A percentile compares a stretch with the other conserved stretches of the same genome.
These are phyloP conservation scores for Microcyclospora tardicrescens DNA, from an alignment of 2,329 filamentous ascomycete genomes.

Conservation along the genomic window DNA sequence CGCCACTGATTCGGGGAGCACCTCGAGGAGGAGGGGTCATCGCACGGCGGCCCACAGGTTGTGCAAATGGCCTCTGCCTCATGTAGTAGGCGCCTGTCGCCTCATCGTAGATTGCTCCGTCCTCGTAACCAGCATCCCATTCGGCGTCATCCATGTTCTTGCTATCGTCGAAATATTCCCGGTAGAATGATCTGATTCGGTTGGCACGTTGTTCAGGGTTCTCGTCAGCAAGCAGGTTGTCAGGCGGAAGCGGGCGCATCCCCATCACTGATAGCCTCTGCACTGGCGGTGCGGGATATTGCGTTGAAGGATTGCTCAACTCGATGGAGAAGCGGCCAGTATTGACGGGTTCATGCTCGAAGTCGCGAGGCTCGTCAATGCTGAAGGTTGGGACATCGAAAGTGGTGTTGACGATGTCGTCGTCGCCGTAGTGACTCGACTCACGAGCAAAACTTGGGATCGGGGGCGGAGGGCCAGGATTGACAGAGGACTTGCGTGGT, in stretches of 20 bases:
- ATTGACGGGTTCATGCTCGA: slow-evolving; percentile 13
- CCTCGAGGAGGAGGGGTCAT: slow-evolving; percentile 85
- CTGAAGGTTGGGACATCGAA: slow-evolving; percentile 1
- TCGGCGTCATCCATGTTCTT: slow-evolving; percentile 51
- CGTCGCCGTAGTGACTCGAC: slow-evolving; percentile 19
- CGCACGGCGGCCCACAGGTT: slow-evolving; percentile 74
- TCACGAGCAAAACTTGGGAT: slow-evolving; percentile 8
- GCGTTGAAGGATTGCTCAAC: slow-evolving; percentile 9
- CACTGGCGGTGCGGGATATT: slow-evolving; percentile 6
- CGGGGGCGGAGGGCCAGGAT: slow-evolving; percentile 4
- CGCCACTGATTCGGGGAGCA: slow-evolving; percentile 38
- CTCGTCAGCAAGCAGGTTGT: slow-evolving; percentile 59
- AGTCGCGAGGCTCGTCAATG: slow-evolving; percentile 12
- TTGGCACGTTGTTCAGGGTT: slow-evolving; percentile 92
- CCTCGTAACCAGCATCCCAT: slow-evolving; percentile 57
- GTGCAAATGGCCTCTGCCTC: slow-evolving; percentile 51
- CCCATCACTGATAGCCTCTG: slow-evolving; percentile 31
- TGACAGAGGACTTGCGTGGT: slow-evolving; percentile 13
- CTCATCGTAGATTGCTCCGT: slow-evolving; percentile 39
- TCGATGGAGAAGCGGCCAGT: slow-evolving; percentile 12
- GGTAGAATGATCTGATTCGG: slow-evolving; percentile 96
- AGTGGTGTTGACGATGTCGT: slow-evolving; percentile 6
- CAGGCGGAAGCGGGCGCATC: slow-evolving; percentile 73
- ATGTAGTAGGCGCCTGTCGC: slow-evolving; percentile 52
- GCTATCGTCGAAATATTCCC: slow-evolving; percentile 93